Percentiles rank a stretch among this genome's conserved stretches.
phyloP scores from a whole-genome alignment of 1,284 basidiomycete genomes.

The Marasmius fiardii region DNA sequence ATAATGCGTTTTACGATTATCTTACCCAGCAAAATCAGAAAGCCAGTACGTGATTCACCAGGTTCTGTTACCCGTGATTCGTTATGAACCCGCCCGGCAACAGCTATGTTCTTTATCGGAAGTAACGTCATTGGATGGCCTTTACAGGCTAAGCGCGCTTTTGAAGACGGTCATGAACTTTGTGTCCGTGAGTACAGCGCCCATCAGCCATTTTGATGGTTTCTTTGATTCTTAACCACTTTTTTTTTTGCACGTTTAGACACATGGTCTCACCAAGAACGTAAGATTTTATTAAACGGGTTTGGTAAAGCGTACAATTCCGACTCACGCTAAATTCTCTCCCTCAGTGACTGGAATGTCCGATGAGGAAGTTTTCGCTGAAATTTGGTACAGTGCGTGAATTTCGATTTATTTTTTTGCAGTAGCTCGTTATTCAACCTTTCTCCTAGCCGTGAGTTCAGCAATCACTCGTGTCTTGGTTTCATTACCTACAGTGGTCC shows the following conservation, averaged over 20 bases:
- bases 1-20: constrained; percentile 61
- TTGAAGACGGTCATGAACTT: constrained; percentile 65
- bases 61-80: not conserved
- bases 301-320: too few relatives aligned
- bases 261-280: constrained; percentile 58
- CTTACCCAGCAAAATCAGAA: constrained; percentile 62
- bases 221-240: not conserved
- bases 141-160: constrained; percentile 63
- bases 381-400: constrained; percentile 69
- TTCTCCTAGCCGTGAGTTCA: constrained; percentile 3
- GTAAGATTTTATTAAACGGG: constrained; percentile 15
- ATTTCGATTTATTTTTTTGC: not conserved
- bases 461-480: not conserved
- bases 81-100: not conserved
- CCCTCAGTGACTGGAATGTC: constrained; percentile 61
- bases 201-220: not conserved
- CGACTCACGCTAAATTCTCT: not conserved
- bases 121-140: constrained; percentile 75
- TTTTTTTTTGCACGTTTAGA: constrained; percentile 27
- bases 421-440: not conserved
- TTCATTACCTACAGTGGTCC: constrained; percentile 3
- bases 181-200: constrained; percentile 44
- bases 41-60: constrained; percentile 45
- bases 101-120: constrained; percentile 76
- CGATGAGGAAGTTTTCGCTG: constrained; percentile 75